Evolutionary conservation across 371 early-diverging fungal genomes (phyloP), one percentile per base, ranked within the genome.

Genomic region (Massospora cicadina): DNA sequence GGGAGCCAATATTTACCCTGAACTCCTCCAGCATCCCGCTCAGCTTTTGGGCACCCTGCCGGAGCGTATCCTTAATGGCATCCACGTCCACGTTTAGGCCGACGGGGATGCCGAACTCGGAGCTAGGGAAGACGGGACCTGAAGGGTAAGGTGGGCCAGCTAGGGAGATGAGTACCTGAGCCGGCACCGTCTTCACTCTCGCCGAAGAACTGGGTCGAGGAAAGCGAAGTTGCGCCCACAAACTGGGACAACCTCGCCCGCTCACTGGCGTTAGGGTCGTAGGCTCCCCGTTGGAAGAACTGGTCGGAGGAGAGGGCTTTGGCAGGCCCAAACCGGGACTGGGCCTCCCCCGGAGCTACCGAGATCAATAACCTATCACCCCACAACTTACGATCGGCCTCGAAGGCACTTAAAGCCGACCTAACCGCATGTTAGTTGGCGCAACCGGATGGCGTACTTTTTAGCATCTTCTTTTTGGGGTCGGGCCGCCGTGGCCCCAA

Each of bases 241-340:
- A 93, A 90, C 66, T 85, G 75, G 33, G 77, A 75, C 2, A 93
- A 76, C 3, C 87, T 81, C 7, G 66, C 71, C 31, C 77, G 73
- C 24, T 85, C 80, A 63, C 85, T 86, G 13, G 83, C 76, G 13
- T 77, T 73, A 33, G 78, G 79, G 69, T 83, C 82, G 61, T 85
- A 87, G 28, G 75, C 75, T 58, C 84, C 82, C 33, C 93, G 81
- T 10, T 84, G 87, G 81, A 94, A 93, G 74, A 82, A 94, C 73
- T 90, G 89, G 66, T 92, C 93, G 2, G 89, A 86, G 1, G 88
- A 88, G 61, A 93, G 90, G 25, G 86, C 81, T 67, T 86, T 88
- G 21, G 88, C 87, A 54, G 68, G 75, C 3, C 82, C 83, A 74
- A 93, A 93, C 66, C 81, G 82, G 27, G 80, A 79, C 27, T 76